Conservation (phyloP, 768 basidiomycete species). For the Agrocybe pediades region DNA sequence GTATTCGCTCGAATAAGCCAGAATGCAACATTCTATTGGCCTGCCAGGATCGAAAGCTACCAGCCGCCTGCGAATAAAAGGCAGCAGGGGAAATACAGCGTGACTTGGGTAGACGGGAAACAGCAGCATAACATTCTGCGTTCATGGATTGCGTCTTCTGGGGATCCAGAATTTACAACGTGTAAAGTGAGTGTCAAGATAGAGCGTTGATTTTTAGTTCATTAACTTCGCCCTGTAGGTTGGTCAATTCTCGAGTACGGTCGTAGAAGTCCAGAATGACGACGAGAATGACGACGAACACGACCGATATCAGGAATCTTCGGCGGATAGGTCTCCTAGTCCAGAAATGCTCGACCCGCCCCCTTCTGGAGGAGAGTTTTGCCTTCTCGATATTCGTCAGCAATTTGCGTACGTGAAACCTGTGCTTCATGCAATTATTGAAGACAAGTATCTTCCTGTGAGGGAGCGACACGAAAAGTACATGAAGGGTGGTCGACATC, state of each 20-base stretch:
- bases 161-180: constrained; percentile 60
- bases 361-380: constrained; percentile 45
- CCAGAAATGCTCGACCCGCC: constrained; percentile 44
- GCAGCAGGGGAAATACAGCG: constrained; percentile 44
- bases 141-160: constrained; percentile 56
- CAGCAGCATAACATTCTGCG: constrained; percentile 39
- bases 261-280: constrained; percentile 42
- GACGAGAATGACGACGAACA: constrained; percentile 31
- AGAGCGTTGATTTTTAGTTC: background rate
- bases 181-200: constrained; percentile 48
- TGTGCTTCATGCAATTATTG: constrained; percentile 60
- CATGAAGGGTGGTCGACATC: constrained; percentile 56
- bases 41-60: constrained; percentile 60
- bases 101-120: constrained; percentile 62
- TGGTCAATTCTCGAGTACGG: constrained; percentile 54
- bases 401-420: constrained; percentile 72
- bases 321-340: constrained; percentile 31
- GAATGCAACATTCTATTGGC: constrained; percentile 56
- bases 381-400: constrained; percentile 46
- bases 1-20: constrained; percentile 52
- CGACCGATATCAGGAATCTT: constrained; percentile 9
- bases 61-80: constrained; percentile 44
- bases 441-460: constrained; percentile 56
- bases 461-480: constrained; percentile 49
- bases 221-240: constrained; percentile 35